A percentile compares a stretch with the other conserved stretches of the same genome.
These are phyloP conservation scores for Diaporthe ilicicola DNA, from an alignment of 2,329 filamentous ascomycete genomes.

Conservation along the genomic window DNA sequence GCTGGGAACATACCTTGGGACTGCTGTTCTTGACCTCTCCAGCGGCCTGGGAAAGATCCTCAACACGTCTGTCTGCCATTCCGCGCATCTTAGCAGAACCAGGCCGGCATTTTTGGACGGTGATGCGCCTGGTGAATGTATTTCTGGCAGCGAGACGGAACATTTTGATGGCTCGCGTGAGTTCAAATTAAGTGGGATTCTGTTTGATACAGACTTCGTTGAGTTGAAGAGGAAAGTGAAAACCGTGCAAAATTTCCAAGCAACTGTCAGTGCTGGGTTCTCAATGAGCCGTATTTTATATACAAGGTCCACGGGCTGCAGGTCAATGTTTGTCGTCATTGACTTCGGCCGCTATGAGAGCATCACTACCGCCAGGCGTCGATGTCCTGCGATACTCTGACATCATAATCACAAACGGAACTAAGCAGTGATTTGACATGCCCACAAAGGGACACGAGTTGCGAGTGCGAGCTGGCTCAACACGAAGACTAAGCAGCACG, in stretches of 20 bases:
- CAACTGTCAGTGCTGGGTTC: not conserved
- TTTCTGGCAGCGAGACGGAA: not conserved
- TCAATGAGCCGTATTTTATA: not conserved
- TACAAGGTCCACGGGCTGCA: not conserved
- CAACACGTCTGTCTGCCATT: constrained; percentile 5
- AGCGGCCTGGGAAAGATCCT: constrained; percentile 7
- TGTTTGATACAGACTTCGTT: not conserved
- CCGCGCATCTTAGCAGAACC: not conserved
- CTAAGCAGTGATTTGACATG: not conserved
- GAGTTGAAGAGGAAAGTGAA: no score
- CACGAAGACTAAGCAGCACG: not conserved
- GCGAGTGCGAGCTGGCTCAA: not conserved
- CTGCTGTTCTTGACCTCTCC: constrained; percentile 5
- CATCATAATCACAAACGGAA: not conserved
- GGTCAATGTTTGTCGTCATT: not conserved
- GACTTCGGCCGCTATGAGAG: not conserved
- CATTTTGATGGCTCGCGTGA: not conserved
- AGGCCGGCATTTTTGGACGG: not conserved
- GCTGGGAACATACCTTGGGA: not conserved
- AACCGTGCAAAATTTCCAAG: no score
- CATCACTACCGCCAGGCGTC: not conserved
- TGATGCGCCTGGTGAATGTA: not conserved
- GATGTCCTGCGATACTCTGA: not conserved
- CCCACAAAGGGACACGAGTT: not conserved
- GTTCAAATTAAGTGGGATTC: not conserved